Conservation (phyloP, 495 filamentous ascomycete species). For the Aspergillus mulundensis region DNA sequence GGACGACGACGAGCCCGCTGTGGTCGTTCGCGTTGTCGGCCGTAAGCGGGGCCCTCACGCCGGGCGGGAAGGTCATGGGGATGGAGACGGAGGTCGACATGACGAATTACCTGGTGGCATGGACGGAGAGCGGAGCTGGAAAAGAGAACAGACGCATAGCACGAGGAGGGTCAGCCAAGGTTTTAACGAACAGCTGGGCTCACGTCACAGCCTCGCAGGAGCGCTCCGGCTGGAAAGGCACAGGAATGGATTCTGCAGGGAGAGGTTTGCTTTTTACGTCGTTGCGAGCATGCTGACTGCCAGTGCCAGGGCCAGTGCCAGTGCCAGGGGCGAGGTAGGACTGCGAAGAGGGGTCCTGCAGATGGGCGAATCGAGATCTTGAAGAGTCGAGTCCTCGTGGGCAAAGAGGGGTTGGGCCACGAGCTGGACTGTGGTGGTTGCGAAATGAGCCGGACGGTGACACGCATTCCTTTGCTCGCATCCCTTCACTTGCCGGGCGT, state of each 20-base stretch:
- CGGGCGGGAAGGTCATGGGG: slow-evolving; percentile 7
- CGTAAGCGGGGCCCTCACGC: slow-evolving; percentile 22
- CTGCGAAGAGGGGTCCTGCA: too few species aligned
- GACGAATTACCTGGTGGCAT: too few species aligned
- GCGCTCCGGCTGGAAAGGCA: too few species aligned
- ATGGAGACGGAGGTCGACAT: background rate
- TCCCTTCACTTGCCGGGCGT: background rate
- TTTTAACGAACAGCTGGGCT: background rate
- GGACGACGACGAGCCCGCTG: slow-evolving; percentile 26
- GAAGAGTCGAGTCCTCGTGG: background rate
- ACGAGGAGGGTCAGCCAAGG: background rate
- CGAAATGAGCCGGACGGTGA: background rate
- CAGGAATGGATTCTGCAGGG: too few species aligned
- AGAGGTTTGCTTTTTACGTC: too few species aligned
- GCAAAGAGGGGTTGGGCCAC: background rate
- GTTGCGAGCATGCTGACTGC: too few species aligned
- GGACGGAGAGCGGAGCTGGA: too few species aligned
- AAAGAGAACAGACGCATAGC: background rate
- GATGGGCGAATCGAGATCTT: too few species aligned
- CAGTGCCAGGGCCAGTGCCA: too few species aligned
- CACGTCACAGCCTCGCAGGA: too few species aligned
- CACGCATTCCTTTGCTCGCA: too few species aligned
- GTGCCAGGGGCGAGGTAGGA: too few species aligned
- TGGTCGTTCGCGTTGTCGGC: slow-evolving; percentile 26
- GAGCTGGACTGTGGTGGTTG: background rate